Percentiles rank a stretch among this genome's conserved stretches.
Evolutionary conservation across 2,329 filamentous ascomycete species (phyloP).

Genomic region (Neonectria magnoliae): DNA sequence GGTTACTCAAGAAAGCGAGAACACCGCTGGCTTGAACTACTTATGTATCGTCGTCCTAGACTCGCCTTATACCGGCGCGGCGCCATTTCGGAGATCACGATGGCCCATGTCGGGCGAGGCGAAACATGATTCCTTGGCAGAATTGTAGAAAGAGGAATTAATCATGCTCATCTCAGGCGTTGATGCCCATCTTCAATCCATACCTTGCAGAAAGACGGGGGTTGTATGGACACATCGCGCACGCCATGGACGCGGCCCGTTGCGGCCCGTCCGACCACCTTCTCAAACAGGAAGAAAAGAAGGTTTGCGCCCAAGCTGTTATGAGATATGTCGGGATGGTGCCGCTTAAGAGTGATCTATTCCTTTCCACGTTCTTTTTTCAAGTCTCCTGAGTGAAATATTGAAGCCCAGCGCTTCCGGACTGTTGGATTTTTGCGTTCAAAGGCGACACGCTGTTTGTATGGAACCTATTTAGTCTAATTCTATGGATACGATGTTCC

Average conservation of each 20-base stretch:
- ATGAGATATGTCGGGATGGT: not conserved
- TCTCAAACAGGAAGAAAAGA: not conserved
- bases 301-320: not conserved
- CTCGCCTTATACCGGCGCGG: not conserved
- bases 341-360: not conserved
- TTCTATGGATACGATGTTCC: not conserved
- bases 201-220: not conserved
- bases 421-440: not conserved
- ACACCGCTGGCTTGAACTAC: not conserved
- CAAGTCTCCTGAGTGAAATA: not conserved
- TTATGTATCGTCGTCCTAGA: not conserved
- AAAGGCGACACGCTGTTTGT: not conserved
- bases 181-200: not conserved
- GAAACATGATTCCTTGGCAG: not conserved
- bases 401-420: not conserved
- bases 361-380: not conserved
- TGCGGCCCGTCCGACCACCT: not conserved
- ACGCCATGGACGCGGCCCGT: not conserved
- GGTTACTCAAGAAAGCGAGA: not conserved
- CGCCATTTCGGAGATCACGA: not conserved
- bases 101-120: not conserved
- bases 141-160: not conserved
- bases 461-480: not conserved
- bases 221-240: not conserved
- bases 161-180: not conserved